These are phyloP conservation scores for Cladosporium sp. DNA, from an alignment of 2,329 filamentous ascomycete genomes.

Conservation along the genomic window DNA sequence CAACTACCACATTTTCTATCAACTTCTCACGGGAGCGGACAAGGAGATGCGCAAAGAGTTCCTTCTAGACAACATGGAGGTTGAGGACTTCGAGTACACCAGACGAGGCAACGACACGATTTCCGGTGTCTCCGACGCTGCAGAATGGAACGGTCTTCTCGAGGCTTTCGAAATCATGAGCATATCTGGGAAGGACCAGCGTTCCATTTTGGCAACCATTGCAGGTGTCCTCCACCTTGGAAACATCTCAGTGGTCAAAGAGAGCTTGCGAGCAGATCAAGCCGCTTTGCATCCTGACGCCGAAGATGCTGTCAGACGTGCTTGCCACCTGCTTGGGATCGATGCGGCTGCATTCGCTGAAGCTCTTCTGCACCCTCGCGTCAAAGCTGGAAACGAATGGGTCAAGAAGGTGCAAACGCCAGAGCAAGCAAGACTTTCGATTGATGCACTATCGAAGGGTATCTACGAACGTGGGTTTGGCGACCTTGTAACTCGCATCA, in stretches of 20 bases:
- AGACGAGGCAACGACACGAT: constrained; percentile 90
- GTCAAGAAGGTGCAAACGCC: constrained; percentile 98
- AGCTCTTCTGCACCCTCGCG: constrained; percentile 84
- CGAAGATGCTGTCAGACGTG: constrained; percentile 71
- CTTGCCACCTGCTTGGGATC: constrained; percentile 84
- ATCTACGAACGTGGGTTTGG: constrained; percentile 97
- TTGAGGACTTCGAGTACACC: constrained; percentile 90
- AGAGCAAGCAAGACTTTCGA: constrained; percentile 85
- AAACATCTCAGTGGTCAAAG: constrained; percentile 85
- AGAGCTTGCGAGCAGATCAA: constrained; percentile 88
- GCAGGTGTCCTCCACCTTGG: constrained; percentile 91
- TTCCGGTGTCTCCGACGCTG: constrained; percentile 80
- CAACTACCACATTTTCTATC: constrained; percentile 98
- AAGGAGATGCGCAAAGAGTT: constrained; percentile 71
- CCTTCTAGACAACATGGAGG: constrained; percentile 70
- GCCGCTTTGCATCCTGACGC: constrained; percentile 77
- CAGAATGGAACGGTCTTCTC: constrained; percentile 86
- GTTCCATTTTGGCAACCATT: constrained; percentile 79
- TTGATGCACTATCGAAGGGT: constrained; percentile 92
- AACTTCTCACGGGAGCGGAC: constrained; percentile 83
- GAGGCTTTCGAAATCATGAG: constrained; percentile 96
- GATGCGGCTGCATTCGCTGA: constrained; percentile 84
- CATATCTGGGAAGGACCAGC: constrained; percentile 81
- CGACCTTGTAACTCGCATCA: constrained; percentile 88
- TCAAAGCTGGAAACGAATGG: constrained; percentile 96